A percentile compares a stretch with the other conserved stretches of the same genome.
phyloP scores from a whole-genome alignment of 2,329 filamentous ascomycete species.

The Eurotiales sp. region DNA sequence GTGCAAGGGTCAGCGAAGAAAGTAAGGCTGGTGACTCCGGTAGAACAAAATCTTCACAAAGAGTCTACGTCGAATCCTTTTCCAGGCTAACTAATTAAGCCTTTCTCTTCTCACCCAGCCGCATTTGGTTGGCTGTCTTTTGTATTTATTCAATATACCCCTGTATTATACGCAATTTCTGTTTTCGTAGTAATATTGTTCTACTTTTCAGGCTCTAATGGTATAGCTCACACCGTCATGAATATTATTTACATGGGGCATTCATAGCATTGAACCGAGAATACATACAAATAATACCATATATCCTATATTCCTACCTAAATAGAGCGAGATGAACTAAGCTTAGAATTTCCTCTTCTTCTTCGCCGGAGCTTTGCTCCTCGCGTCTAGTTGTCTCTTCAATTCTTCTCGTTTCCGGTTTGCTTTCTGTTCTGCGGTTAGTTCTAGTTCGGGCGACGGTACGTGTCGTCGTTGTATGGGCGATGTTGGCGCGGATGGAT shows the following conservation, averaged over 20 bases:
- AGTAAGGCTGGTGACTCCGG: conserved; percentile 42
- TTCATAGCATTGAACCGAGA: too few relatives aligned
- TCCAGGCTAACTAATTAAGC: conserved; percentile 6
- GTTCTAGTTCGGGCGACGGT: conserved; percentile 21
- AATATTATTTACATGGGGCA: neutral
- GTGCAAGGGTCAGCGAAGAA: conserved; percentile 41
- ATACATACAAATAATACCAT: too few relatives aligned
- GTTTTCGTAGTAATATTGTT: neutral
- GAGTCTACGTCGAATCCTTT: conserved; percentile 17
- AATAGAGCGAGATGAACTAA: too few relatives aligned
- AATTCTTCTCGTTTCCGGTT: conserved; percentile 54
- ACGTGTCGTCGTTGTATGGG: conserved; percentile 13
- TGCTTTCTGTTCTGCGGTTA: conserved; percentile 52
- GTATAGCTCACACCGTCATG: too few relatives aligned
- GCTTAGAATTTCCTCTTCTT: conserved; percentile 56
- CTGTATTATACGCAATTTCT: conserved; percentile 15
- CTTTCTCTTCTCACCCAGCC: too few relatives aligned
- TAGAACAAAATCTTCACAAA: conserved; percentile 35
- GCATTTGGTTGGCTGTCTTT: conserved; percentile 8
- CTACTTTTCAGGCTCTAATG: too few relatives aligned
- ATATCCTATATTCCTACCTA: too few relatives aligned
- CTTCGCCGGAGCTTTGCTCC: conserved; percentile 51
- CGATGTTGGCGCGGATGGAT: conserved; percentile 16
- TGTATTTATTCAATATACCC: conserved; percentile 13
- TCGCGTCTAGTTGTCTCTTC: conserved; percentile 49